A percentile compares a stretch with the other conserved stretches of the same genome.
phyloP scores from a whole-genome alignment of 805 yeast genomes.

The Yamadazyma nakazawae region DNA sequence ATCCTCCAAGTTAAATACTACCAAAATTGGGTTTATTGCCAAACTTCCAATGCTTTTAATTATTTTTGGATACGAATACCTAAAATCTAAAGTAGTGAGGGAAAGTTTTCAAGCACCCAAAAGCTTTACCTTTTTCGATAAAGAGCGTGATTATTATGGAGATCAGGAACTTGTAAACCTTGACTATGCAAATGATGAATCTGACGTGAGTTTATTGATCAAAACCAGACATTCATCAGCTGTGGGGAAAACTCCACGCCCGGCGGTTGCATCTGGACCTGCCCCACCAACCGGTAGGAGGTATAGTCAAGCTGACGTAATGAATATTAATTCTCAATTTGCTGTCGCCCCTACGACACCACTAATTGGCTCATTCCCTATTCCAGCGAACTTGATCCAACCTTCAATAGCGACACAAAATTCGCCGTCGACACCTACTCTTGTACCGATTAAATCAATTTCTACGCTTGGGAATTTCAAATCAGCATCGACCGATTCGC shows the following conservation, averaged over 20 bases:
- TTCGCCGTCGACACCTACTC: conserved; percentile 10
- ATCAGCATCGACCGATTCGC: conserved; percentile 38
- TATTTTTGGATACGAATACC: conserved; percentile 32
- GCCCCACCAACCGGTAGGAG: conserved; percentile 7
- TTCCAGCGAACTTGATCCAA: not conserved
- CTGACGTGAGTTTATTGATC: conserved; percentile 25
- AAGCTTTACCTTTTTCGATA: conserved; percentile 33
- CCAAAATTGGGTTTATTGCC: conserved; percentile 23
- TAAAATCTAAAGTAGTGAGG: conserved; percentile 10
- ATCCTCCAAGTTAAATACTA: conserved; percentile 18
- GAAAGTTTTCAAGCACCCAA: conserved; percentile 18
- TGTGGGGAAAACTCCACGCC: not conserved
- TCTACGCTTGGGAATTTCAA: conserved; percentile 33
- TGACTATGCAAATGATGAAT: conserved; percentile 19
- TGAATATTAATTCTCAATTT: conserved; percentile 12
- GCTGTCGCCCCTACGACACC: conserved; percentile 2
- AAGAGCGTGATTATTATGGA: conserved; percentile 25
- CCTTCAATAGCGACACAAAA: not conserved
- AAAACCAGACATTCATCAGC: conserved; percentile 27
- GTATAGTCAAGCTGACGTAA: conserved; percentile 16
- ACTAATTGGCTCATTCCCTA: not conserved
- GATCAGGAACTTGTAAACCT: conserved; percentile 28
- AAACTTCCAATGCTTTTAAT: conserved; percentile 34
- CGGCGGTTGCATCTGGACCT: conserved; percentile 9
- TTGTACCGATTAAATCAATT: conserved; percentile 29